These are phyloP conservation scores for Cercophora sp. DNA, from an alignment of 495 filamentous ascomycete species.

Conservation along the genomic window DNA sequence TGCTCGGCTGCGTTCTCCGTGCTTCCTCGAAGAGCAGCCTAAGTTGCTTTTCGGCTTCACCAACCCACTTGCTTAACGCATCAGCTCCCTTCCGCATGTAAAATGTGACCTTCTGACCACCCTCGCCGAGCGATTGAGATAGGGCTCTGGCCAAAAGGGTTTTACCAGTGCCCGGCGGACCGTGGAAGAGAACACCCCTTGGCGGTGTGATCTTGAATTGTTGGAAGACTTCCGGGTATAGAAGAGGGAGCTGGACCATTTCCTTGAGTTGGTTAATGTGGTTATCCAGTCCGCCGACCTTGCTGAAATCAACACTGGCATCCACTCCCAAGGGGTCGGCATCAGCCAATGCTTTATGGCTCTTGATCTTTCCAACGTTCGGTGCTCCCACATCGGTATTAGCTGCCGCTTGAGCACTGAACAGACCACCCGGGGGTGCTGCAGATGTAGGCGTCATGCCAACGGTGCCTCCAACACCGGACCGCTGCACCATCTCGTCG, in stretches of 20 bases:
- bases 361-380: slow-evolving; percentile 86
- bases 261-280: slow-evolving; percentile 96
- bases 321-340: slow-evolving; percentile 93
- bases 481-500: slow-evolving; percentile 68
- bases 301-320: slow-evolving; percentile 83
- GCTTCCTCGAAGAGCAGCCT: slow-evolving; percentile 94
- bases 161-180: slow-evolving; percentile 96
- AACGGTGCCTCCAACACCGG: slow-evolving; percentile 55
- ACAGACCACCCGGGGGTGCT: slow-evolving; percentile 43
- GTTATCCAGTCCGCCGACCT: slow-evolving; percentile 83
- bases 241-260: slow-evolving; percentile 89
- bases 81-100: slow-evolving; percentile 99
- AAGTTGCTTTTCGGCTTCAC: slow-evolving; percentile 92
- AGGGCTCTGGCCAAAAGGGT: slow-evolving; percentile 89
- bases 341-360: slow-evolving; percentile 72
- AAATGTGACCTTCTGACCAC: slow-evolving; percentile 91
- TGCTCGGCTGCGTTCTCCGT: slow-evolving; percentile 89
- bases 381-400: slow-evolving; percentile 64
- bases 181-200: slow-evolving; percentile 92
- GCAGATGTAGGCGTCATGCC: slow-evolving; percentile 75
- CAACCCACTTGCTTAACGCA: slow-evolving; percentile 97
- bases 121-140: slow-evolving; percentile 69
- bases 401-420: slow-evolving; percentile 15
- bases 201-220: slow-evolving; percentile 90
- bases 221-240: slow-evolving; percentile 93